Evolutionary conservation across 495 filamentous ascomycete genomes (phyloP), one percentile per base, ranked within the genome.

Genomic region (Parmelia sp.): DNA sequence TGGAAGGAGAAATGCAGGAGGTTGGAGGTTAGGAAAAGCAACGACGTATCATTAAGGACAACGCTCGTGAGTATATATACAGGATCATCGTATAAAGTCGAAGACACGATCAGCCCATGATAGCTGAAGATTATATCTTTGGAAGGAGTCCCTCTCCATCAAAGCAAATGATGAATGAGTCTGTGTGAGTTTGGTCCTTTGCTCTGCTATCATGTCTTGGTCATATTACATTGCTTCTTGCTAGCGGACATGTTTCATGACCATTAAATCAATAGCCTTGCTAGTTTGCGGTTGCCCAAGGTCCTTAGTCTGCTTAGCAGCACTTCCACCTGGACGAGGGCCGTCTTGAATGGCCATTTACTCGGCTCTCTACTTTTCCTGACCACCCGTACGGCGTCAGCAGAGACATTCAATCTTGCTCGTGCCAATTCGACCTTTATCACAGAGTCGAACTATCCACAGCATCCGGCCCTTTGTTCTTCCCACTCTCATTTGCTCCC

Each of bases 381-480:
- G 29, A 33, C 29, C n/a, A 17, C 29, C 6, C n/a, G 10, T 3
- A n/a, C 23, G 19, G 19, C 42, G 42, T 45, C 25, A 49, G 23
- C 25, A 2, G 49, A 53, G 49, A 15, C 49, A 8, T 17, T 4
- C 25, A 4, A 2, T 4, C 8, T 25, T 6, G n/a, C 44, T 47
- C 44, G 1, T 25, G 2, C 23, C 12, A 29, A 5, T 2, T 51
- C 12, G 17, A 1, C 27, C 7, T 5, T 29, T 21, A 33, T 66
- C 47, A 68, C 49, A 65, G 55, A 36, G 64, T 31, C n/a, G 60
- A 58, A 4, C 60, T 40, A 42, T 66, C 67, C 10, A 45, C 45
- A 14, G 45, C 60, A 62, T 69, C 67, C 31, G 31, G n/a, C 14
- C 64, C 67, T 57, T 55, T 66, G 8, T 69, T 57, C 27, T 62